These are phyloP conservation scores for Apophysomyces trapeziformis DNA, from an alignment of 371 early-diverging fungal species.

Conservation along the genomic window DNA sequence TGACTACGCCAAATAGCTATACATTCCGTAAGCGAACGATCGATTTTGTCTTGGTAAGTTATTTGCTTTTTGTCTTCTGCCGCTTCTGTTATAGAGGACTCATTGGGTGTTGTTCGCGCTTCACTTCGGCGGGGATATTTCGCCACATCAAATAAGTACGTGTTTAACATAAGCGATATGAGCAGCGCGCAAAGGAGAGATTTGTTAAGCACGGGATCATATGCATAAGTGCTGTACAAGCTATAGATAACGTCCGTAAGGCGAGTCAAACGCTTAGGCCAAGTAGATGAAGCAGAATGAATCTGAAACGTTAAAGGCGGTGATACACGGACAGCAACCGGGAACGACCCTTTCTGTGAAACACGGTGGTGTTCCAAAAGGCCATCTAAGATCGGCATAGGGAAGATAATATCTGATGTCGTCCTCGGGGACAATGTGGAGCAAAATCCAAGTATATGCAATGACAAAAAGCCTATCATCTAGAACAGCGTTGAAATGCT, in stretches of 20 bases:
- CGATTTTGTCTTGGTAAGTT: slow-evolving; percentile 7
- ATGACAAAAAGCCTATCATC: slow-evolving; percentile 72
- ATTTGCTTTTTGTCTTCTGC: not conserved
- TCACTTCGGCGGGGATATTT: slow-evolving; percentile 44
- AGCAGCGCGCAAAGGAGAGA: slow-evolving; percentile 59
- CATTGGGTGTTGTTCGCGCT: slow-evolving; percentile 20
- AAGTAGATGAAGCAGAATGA: slow-evolving; percentile 35
- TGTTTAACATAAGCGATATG: slow-evolving; percentile 67
- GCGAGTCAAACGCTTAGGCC: slow-evolving; percentile 33
- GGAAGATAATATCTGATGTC: slow-evolving; percentile 51
- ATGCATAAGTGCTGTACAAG: slow-evolving; percentile 58
- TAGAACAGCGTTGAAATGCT: slow-evolving; percentile 11
- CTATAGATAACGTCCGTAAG: slow-evolving; percentile 32
- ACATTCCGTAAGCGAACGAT: slow-evolving; percentile 72
- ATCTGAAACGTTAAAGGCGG: slow-evolving; percentile 65
- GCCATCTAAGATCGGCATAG: slow-evolving; percentile 38
- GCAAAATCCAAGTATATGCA: slow-evolving; percentile 76
- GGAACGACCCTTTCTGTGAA: slow-evolving; percentile 44
- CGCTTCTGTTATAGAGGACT: slow-evolving; percentile 21
- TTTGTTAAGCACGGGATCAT: slow-evolving; percentile 69
- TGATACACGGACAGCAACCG: slow-evolving; percentile 66
- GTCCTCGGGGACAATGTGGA: slow-evolving; percentile 59
- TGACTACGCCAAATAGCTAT: slow-evolving; percentile 36
- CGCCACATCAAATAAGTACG: slow-evolving; percentile 67
- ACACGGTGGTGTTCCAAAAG: slow-evolving; percentile 52